A percentile compares a stretch with the other conserved stretches of the same genome.
phyloP scores from a whole-genome alignment of 2,329 filamentous ascomycete species.

The Hymenoscyphus infarciens region DNA sequence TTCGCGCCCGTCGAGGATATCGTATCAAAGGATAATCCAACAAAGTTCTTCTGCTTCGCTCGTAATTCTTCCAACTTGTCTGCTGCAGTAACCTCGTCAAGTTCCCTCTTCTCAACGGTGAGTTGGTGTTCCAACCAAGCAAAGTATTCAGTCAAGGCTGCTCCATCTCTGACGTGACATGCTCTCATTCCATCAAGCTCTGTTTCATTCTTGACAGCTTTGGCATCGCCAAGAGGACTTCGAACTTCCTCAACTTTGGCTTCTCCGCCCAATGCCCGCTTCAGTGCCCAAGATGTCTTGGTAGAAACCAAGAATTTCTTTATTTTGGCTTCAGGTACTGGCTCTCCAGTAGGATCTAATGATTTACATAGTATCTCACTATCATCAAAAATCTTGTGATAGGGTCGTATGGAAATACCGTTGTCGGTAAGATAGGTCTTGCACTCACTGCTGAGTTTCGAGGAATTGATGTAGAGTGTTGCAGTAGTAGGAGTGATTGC shows the following conservation, averaged over 20 bases:
- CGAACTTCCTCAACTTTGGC: constrained; percentile 79
- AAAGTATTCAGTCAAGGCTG: constrained; percentile 87
- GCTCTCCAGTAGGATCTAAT: constrained; percentile 36
- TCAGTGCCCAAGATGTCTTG: constrained; percentile 89
- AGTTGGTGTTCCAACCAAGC: constrained; percentile 94
- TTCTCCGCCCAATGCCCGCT: constrained; percentile 79
- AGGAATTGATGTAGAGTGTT: constrained; percentile 78
- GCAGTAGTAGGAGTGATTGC: constrained; percentile 74
- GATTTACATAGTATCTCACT: constrained; percentile 59
- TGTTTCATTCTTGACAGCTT: constrained; percentile 88
- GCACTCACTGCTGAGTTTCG: constrained; percentile 68
- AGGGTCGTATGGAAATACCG: constrained; percentile 74
- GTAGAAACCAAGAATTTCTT: constrained; percentile 81
- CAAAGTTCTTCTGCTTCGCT: constrained; percentile 67
- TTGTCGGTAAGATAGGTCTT: constrained; percentile 66
- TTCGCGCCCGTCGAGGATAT: constrained; percentile 86
- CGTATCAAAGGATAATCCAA: constrained; percentile 88
- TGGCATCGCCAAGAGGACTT: constrained; percentile 84
- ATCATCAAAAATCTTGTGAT: constrained; percentile 76
- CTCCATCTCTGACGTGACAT: constrained; percentile 91
- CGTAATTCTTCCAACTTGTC: constrained; percentile 82
- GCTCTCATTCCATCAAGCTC: constrained; percentile 91
- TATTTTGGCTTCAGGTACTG: constrained; percentile 26
- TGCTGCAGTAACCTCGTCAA: constrained; percentile 89
- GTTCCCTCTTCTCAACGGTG: constrained; percentile 61